Evolutionary conservation across 768 basidiomycete genomes (phyloP).

Genomic region (Auriscalpium vulgare): DNA sequence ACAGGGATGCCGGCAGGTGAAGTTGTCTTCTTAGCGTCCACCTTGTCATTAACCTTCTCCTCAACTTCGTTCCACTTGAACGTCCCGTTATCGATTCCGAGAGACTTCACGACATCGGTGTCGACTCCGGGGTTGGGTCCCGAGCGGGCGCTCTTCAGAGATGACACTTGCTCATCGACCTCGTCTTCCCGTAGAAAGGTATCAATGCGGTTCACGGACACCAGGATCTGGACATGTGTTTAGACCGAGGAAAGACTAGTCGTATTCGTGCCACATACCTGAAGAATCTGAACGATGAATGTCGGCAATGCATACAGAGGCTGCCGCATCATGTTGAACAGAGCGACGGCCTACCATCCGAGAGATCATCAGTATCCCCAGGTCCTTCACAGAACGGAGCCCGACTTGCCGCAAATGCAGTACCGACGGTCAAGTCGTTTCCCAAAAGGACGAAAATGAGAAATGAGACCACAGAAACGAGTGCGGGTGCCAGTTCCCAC

Average conservation of each 20-base stretch:
- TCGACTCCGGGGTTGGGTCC: conserved; percentile 15
- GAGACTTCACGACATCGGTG: conserved; percentile 24
- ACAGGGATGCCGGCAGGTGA: conserved; percentile 1
- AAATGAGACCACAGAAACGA: conserved; percentile 79
- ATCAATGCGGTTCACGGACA: conserved; percentile 53
- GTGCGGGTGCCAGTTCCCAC: conserved; percentile 71
- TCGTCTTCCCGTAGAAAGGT: conserved; percentile 57
- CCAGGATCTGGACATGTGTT: conserved; percentile 32
- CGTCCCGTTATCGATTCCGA: conserved; percentile 42
- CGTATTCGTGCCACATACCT: conserved; percentile 22
- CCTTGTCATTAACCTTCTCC: conserved; percentile 21
- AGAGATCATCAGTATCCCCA: not conserved
- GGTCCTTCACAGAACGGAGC: not conserved
- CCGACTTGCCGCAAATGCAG: conserved; percentile 71
- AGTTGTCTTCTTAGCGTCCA: conserved; percentile 16
- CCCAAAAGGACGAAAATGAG: conserved; percentile 63
- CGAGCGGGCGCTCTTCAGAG: conserved; percentile 34
- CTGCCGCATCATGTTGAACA: conserved; percentile 77
- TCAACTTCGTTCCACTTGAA: conserved; percentile 53
- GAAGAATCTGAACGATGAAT: conserved; percentile 72
- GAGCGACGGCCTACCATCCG: conserved; percentile 50
- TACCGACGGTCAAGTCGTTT: conserved; percentile 65
- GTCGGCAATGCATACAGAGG: conserved; percentile 77
- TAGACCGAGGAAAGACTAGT: not conserved
- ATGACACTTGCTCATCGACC: conserved; percentile 51